These are phyloP conservation scores for Blastobotrys peoriensis DNA, from an alignment of 805 yeast genomes.

Conservation along the genomic window DNA sequence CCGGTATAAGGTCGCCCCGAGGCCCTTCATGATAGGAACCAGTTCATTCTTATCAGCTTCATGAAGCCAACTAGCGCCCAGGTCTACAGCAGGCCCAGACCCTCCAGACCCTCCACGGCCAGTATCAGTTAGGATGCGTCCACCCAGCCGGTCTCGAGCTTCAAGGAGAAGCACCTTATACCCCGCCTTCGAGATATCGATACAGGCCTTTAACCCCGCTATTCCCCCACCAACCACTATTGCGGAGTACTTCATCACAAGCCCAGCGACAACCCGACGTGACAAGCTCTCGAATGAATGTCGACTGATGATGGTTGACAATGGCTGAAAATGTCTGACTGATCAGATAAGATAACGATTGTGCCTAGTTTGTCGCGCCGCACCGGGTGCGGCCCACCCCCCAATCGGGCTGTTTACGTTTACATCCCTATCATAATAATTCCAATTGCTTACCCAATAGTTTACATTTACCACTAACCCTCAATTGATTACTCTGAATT, in stretches of 20 bases:
- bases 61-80: conserved; percentile 95
- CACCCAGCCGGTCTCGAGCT: conserved; percentile 65
- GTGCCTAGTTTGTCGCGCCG: too few species aligned
- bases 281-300: too few species aligned
- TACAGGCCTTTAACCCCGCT: conserved; percentile 69
- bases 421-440: too few species aligned
- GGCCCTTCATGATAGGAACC: conserved; percentile 43
- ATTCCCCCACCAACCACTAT: conserved; percentile 75
- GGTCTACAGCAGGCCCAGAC: conserved; percentile 42
- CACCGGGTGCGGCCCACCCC: too few species aligned
- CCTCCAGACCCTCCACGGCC: conserved; percentile 88
- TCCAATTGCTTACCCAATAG: too few species aligned
- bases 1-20: conserved; percentile 27
- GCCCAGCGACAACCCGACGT: too few species aligned
- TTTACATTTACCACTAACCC: too few species aligned
- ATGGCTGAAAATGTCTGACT: too few species aligned
- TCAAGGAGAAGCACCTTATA: conserved; percentile 55
- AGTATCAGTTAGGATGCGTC: conserved; percentile 67
- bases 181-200: conserved; percentile 40
- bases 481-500: too few species aligned
- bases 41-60: conserved; percentile 65
- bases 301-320: too few species aligned
- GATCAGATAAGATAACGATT: too few species aligned
- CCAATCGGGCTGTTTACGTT: too few species aligned
- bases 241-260: background rate